Base-by-base conservation (phyloP, 345 rosid species). In the Theobroma cacao region DNA sequence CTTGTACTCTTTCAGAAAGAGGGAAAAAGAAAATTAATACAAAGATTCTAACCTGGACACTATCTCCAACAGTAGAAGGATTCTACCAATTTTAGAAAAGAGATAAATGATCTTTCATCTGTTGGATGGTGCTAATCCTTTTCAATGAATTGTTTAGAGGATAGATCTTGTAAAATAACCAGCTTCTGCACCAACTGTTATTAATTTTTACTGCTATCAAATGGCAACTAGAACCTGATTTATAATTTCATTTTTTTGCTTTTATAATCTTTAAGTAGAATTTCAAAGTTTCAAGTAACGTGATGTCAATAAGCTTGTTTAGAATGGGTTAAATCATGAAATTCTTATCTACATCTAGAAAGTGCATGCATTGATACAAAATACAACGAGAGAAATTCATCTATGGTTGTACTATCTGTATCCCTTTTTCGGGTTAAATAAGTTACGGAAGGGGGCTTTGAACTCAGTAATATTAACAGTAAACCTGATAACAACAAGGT, bases 1-100 rank as follows among this genome's bases (percentile, higher is more conserved):
- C 43, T 60, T 12, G 47, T 45, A 20, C 34, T 55, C 31, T 71
- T 71, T 75, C 77, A 38, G 40, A 68, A n/a, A 66, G 40, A 34
- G 17, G 18, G 71, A 62, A 56, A 33, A 33, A 60, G 36, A 28
- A 60, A 60, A 28, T 60, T 6, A 28, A 26, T 26, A 10, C 33
- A 15, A 26, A 26, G 58, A 53, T 53, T 53, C 34, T 59, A 26
- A 26, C 63, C 12, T 28, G 63, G 17, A 11, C 2, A 1, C 62
- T 58, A 18, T 59, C 63, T 59, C 63, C 2, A 24, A 34, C 63
- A 12, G 63, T 59, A 12, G 5, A 30, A 48, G 56, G 59, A 30
- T 70, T 47, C 60, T 28, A 48, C 74, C 28, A 28, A 30, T 70
- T 48, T 55, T n/a, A 22, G 3, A 53, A 55, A 55, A 9, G 1